Percentiles rank a stretch among this genome's conserved stretches.
Conservation (phyloP, 2,329 filamentous ascomycete species). For the Helicocarpus griseus region DNA sequence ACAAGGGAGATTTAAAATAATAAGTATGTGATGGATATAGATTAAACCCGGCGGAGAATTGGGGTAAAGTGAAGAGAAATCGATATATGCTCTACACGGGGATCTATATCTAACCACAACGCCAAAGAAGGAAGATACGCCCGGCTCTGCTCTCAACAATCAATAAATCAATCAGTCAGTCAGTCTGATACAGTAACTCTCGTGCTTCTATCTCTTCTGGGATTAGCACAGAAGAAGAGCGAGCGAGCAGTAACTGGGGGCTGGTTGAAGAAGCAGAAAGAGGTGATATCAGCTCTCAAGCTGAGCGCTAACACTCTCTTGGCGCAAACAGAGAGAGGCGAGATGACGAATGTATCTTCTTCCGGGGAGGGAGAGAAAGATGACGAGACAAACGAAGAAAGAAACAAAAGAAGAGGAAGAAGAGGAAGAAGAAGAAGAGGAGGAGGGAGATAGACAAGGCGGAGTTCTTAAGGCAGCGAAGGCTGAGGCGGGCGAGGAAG, state of each 20-base stretch:
- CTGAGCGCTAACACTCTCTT: not conserved
- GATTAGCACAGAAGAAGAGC: not conserved
- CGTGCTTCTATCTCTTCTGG: not conserved
- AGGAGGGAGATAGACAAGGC: not conserved
- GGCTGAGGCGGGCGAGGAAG: not conserved
- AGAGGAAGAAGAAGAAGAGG: conserved; percentile 3
- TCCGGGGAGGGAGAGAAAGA: not conserved
- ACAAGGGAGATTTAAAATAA: not conserved
- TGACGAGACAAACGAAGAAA: no score
- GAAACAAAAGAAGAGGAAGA: conserved; percentile 1
- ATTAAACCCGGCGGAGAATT: not conserved
- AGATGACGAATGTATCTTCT: not conserved
- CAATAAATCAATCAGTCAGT: not conserved
- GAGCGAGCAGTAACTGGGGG: not conserved
- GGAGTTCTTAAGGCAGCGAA: not conserved
- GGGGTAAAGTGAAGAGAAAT: not conserved
- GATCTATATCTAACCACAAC: no score
- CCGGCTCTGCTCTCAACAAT: not conserved
- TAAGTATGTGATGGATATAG: not conserved
- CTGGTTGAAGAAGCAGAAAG: not conserved
- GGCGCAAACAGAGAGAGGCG: not conserved
- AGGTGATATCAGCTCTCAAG: not conserved
- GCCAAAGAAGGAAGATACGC: no score
- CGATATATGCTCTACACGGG: not conserved
- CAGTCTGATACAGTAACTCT: not conserved